Evolutionary conservation across 305 asterid genomes (phyloP), one percentile per base, ranked within the genome.

Genomic region (Fraxinus platypoda): DNA sequence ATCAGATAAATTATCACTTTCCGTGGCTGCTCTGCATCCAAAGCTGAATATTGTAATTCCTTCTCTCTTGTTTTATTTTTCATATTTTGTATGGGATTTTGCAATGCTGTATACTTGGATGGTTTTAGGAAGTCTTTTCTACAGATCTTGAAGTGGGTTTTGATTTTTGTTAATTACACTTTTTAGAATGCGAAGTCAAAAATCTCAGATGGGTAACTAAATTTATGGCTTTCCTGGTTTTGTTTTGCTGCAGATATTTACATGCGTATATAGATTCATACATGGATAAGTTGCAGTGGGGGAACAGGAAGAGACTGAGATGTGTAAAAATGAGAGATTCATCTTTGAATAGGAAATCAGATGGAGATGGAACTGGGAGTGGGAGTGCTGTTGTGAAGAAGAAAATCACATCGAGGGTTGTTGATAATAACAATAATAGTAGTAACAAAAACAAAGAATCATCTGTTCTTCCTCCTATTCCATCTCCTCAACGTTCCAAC

Each of bases 261-360:
- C 43, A 6, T 33, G 43, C 35, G 43, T 33, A 31, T 33, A 17
- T 38, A 38, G 80, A 64, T 66, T 54, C 30, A 38, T 77, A 79
- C 28, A 92, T 92, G 97, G 97, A 92, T 87, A 91, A 92, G 87
- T 83, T 92, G 87, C 97, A 92, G 89, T 92, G 97, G 97, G 97
- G 97, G 66, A 92, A 90, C 74, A 87, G 92, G 64, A 92, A 92
- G 90, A 90, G 93, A 85, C 86, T 91, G 81, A 87, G 97, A 76
- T 92, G 97, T 83, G 88, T 92, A 49, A 92, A 92, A 84, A 88
- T 87, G 37, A 92, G 91, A 76, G 95, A 90, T 73, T 86, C 94
- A 2, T 82, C 89, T 84, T 83, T 87, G 83, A 92, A 85, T 86
- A 93, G 91, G 41, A 92, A 92, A 90, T 87, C 92, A 15, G 97